Percentiles rank a stretch among this genome's conserved stretches.
Evolutionary conservation across 192 early-diverging fungal genomes (phyloP).

Genomic region (Polychytrium aggregatum): DNA sequence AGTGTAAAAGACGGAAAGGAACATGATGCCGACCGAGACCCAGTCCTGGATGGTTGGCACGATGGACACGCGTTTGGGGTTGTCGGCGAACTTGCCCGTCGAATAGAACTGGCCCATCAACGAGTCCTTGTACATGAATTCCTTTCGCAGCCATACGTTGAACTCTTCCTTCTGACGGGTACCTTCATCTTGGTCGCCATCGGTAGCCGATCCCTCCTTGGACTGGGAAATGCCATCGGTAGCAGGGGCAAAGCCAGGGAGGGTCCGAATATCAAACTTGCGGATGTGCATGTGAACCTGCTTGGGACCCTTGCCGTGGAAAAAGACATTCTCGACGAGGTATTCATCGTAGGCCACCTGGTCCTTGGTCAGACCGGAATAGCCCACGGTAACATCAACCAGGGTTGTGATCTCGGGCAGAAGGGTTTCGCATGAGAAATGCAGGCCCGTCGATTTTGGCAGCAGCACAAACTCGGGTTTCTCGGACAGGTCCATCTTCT

Average conservation of each 20-base stretch:
- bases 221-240: conserved; percentile 1
- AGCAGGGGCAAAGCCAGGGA: conserved; percentile 28
- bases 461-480: conserved; percentile 60
- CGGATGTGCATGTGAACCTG: conserved; percentile 71
- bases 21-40: too few relatives aligned
- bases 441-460: conserved; percentile 79
- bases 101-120: conserved; percentile 73
- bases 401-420: conserved; percentile 56
- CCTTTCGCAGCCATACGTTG: conserved; percentile 58
- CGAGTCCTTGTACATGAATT: conserved; percentile 77
- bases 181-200: too few relatives aligned
- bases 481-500: conserved; percentile 31
- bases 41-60: too few relatives aligned
- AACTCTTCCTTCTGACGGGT: conserved; percentile 37
- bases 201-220: too few relatives aligned
- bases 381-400: conserved; percentile 88
- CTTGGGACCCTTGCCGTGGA: conserved; percentile 58
- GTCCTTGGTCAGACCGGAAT: conserved; percentile 51
- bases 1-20: too few relatives aligned
- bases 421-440: conserved; percentile 57
- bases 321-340: conserved; percentile 64
- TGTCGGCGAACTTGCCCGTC: conserved; percentile 52
- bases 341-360: conserved; percentile 65
- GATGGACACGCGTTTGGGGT: too few relatives aligned
- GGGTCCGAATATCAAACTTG: conserved; percentile 4